A percentile compares a stretch with the other conserved stretches of the same genome.
These are phyloP conservation scores for Leptoxyphium fumago DNA, from an alignment of 2,329 filamentous ascomycete species.

Conservation along the genomic window DNA sequence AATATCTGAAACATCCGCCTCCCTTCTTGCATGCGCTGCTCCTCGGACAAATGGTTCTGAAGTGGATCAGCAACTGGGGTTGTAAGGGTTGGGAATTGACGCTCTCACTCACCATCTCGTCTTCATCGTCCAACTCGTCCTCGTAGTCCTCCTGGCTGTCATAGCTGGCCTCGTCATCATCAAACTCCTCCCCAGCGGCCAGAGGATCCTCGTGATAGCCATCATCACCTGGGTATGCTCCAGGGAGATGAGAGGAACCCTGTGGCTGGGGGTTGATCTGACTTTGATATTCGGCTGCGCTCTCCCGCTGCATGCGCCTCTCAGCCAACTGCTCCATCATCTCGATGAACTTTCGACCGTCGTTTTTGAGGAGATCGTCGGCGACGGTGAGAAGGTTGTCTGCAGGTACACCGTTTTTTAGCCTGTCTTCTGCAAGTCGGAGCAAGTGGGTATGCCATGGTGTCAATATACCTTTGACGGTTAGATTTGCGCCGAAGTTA, in stretches of 20 bases:
- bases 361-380: constrained; percentile 95
- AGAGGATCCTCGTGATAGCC: constrained; percentile 57
- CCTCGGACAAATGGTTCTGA: constrained; percentile 91
- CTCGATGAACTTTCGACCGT: constrained; percentile 98
- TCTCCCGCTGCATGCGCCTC: constrained; percentile 90
- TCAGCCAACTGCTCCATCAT: constrained; percentile 99
- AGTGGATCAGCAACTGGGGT: constrained; percentile 23
- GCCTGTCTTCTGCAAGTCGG: constrained; percentile 12
- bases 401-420: constrained; percentile 28
- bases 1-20: constrained; percentile 99
- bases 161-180: constrained; percentile 57
- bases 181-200: constrained; percentile 61
- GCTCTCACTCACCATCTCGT: constrained; percentile 40
- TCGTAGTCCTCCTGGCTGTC: constrained; percentile 50
- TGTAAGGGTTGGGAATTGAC: constrained; percentile 10
- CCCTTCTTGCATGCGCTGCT: constrained; percentile 97
- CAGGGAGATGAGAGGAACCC: constrained; percentile 6
- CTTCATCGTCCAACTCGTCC: constrained; percentile 43
- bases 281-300: constrained; percentile 52
- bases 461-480: constrained; percentile 59
- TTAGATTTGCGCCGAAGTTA: constrained; percentile 93
- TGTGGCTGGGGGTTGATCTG: constrained; percentile 20
- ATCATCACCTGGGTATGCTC: constrained; percentile 26
- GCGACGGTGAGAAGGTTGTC: constrained; percentile 97
- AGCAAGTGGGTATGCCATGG: constrained; percentile 20